A percentile compares a stretch with the other conserved stretches of the same genome.
Evolutionary conservation across 2,329 filamentous ascomycete species (phyloP).

Genomic region (Penicillium thymicola): DNA sequence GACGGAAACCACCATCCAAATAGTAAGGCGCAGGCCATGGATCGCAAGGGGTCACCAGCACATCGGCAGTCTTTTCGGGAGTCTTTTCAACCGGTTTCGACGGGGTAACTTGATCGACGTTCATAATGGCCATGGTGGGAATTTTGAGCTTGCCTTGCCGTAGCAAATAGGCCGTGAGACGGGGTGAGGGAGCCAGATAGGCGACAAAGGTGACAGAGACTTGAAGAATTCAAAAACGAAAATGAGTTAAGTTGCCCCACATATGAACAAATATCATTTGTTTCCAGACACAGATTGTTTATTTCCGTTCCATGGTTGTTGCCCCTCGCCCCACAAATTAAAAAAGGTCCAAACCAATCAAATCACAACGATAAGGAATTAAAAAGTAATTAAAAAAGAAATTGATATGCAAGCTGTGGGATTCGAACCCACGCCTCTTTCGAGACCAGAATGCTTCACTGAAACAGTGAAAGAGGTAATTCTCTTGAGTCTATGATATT

Average conservation of each 20-base stretch:
- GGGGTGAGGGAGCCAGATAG: constrained; percentile 38
- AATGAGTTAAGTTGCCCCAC: background rate
- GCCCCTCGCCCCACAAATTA: background rate
- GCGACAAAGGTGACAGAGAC: background rate
- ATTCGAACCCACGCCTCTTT: background rate
- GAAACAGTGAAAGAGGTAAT: too few relatives aligned
- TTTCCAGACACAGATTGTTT: background rate
- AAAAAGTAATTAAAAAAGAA: too few relatives aligned
- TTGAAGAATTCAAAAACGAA: background rate
- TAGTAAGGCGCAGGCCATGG: constrained; percentile 69
- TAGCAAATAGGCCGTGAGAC: constrained; percentile 40
- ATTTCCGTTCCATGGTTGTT: background rate
- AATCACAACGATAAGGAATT: too few relatives aligned
- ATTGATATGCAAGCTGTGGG: too few relatives aligned
- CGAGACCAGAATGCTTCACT: background rate
- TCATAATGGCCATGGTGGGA: constrained; percentile 39
- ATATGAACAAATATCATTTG: background rate
- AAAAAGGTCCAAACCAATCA: background rate
- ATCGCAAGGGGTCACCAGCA: constrained; percentile 33
- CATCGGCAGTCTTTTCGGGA: constrained; percentile 28
- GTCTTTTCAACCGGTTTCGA: constrained; percentile 25
- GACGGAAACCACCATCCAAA: constrained; percentile 69
- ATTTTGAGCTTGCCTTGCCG: constrained; percentile 34
- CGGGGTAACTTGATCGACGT: constrained; percentile 30
- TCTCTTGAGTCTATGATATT: background rate